Conservation (phyloP, 148 eudicot genomes). For the Beta vulgaris region DNA sequence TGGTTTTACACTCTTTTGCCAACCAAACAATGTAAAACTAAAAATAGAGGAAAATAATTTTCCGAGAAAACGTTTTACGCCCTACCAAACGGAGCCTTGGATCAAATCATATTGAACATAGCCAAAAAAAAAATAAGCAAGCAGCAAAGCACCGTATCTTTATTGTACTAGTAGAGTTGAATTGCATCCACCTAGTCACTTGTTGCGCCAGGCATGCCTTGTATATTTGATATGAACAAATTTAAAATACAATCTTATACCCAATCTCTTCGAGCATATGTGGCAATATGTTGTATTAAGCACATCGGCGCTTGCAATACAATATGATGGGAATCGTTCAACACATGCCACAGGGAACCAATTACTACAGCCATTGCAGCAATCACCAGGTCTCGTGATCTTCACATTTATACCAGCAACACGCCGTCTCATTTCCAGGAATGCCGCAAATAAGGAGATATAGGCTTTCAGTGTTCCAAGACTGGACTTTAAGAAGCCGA, state of each 20-base stretch:
- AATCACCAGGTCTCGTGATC: not conserved
- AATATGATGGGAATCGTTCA: not conserved
- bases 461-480: not conserved
- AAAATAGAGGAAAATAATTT: too few species aligned
- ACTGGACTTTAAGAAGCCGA: not conserved
- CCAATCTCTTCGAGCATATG: not conserved
- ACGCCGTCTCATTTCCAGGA: not conserved
- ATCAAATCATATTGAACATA: not conserved
- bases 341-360: too few species aligned
- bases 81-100: too few species aligned
- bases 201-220: not conserved
- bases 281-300: not conserved
- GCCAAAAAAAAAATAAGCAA: not conserved
- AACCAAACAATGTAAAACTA: too few species aligned
- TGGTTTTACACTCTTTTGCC: too few species aligned
- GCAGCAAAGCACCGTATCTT: not conserved
- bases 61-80: too few species aligned
- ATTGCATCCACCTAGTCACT: not conserved
- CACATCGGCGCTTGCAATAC: not conserved
- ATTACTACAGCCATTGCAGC: not conserved
- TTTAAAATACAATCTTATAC: not conserved
- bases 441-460: not conserved
- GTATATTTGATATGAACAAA: not conserved
- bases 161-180: not conserved
- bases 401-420: not conserved